Conservation (phyloP, 768 basidiomycete species). For the Suillus tomentosus region DNA sequence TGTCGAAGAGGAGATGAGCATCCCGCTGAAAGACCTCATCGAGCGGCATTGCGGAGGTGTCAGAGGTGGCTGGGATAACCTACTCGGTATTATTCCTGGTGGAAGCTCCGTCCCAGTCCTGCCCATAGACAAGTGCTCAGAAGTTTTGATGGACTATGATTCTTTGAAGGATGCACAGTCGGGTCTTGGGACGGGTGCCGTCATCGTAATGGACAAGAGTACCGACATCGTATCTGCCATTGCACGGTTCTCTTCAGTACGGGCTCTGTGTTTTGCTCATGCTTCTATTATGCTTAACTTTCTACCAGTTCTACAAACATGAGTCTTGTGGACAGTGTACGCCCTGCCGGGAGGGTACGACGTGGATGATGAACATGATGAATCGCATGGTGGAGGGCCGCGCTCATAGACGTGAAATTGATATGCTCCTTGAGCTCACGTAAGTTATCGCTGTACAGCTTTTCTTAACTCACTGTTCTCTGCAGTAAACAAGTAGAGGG, state of each 20-base stretch:
- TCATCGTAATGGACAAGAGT: slow-evolving; percentile 98
- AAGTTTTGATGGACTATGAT: slow-evolving; percentile 98
- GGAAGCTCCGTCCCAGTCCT: slow-evolving; percentile 94
- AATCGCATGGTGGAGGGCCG: slow-evolving; percentile 91
- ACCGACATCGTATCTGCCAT: slow-evolving; percentile 95
- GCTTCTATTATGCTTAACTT: slow-evolving; percentile 13
- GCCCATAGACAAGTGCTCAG: slow-evolving; percentile 77
- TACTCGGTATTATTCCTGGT: slow-evolving; percentile 95
- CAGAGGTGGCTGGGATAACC: slow-evolving; percentile 93
- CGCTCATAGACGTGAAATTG: slow-evolving; percentile 90
- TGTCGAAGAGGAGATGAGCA: slow-evolving; percentile 99
- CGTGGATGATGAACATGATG: slow-evolving; percentile 99
- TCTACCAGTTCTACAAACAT: slow-evolving; percentile 88
- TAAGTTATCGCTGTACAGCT: slow-evolving; percentile 37
- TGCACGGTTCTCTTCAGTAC: slow-evolving; percentile 83
- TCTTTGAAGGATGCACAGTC: slow-evolving; percentile 94
- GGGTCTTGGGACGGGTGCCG: slow-evolving; percentile 97
- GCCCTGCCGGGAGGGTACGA: slow-evolving; percentile 92
- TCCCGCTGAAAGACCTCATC: slow-evolving; percentile 88
- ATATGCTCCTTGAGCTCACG: slow-evolving; percentile 97
- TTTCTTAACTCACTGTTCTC: slow-evolving; percentile 9
- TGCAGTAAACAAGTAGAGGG: slow-evolving; percentile 93
- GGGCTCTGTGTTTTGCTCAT: neutral
- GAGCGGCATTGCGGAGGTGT: slow-evolving; percentile 98
- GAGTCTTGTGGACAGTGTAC: slow-evolving; percentile 98